phyloP scores from a whole-genome alignment of 129 eudicot genomes.

The Smallanthus sonchifolius region DNA sequence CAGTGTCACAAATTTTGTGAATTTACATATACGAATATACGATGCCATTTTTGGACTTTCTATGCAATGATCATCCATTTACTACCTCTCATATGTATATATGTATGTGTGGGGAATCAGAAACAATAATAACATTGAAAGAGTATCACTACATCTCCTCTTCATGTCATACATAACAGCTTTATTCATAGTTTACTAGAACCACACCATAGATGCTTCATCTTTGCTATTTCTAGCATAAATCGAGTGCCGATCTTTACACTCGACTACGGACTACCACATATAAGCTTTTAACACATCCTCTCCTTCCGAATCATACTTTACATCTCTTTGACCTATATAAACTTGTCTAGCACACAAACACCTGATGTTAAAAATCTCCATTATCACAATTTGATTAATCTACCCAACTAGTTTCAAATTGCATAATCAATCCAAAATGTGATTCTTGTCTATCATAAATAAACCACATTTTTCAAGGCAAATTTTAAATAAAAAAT shows the following conservation, averaged over 20 bases:
- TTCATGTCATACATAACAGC: neutral
- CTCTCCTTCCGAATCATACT: neutral
- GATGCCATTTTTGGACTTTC: neutral
- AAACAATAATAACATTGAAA: conserved; percentile 2
- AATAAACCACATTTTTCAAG: neutral
- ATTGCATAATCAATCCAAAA: neutral
- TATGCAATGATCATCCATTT: neutral
- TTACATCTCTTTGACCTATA: neutral
- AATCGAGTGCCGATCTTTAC: neutral
- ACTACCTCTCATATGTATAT: neutral
- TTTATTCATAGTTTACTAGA: neutral
- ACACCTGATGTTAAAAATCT: neutral
- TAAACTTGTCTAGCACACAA: neutral
- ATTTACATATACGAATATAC: neutral
- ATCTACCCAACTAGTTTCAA: neutral
- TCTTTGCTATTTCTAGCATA: conserved; percentile 5
- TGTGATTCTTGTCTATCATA: neutral
- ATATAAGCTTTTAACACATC: neutral
- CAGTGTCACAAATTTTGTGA: too few species aligned
- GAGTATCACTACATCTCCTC: neutral
- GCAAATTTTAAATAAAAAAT: neutral
- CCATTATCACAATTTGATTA: neutral
- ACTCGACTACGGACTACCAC: neutral
- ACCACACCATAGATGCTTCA: conserved; percentile 6
- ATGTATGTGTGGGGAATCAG: neutral